A percentile compares a stretch with the other conserved stretches of the same genome.
phyloP scores from a whole-genome alignment of 139 green algal genomes.

The Gonium pectorale region DNA sequence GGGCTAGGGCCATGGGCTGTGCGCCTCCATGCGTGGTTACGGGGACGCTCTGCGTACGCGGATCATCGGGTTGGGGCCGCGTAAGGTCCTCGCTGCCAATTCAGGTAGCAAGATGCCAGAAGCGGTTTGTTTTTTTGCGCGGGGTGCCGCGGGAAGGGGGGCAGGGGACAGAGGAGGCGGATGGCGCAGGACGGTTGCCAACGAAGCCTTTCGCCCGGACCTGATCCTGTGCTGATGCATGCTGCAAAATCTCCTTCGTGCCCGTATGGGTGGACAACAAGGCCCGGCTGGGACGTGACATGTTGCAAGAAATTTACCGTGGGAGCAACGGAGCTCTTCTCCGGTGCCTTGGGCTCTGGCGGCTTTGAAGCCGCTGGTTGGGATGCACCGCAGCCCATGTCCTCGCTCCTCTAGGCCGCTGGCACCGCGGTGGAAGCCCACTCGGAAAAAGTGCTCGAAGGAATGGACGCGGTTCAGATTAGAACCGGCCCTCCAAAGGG shows the following conservation, averaged over 20 bases:
- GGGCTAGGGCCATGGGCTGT: too few relatives aligned
- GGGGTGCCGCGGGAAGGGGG: too few relatives aligned
- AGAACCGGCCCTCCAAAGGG: too few relatives aligned
- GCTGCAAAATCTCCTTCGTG: background rate
- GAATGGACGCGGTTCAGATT: too few relatives aligned
- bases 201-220: background rate
- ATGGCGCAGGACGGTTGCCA: too few relatives aligned
- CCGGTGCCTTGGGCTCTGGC: background rate
- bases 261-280: background rate
- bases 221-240: background rate
- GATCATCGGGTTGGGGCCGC: too few relatives aligned
- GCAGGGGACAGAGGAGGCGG: too few relatives aligned
- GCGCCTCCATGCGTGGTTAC: too few relatives aligned
- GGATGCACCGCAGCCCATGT: constrained; percentile 13
- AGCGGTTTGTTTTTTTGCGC: background rate
- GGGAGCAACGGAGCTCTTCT: background rate
- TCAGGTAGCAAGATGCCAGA: too few relatives aligned
- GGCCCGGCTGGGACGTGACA: background rate
- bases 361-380: background rate
- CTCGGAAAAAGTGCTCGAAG: too few relatives aligned
- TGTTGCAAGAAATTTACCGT: background rate
- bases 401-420: background rate
- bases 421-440: background rate
- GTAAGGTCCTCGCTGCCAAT: too few relatives aligned
- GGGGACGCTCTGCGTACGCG: too few relatives aligned